Conservation (phyloP, 2,329 filamentous ascomycete genomes). For the Pestalotiopsis sp. region DNA sequence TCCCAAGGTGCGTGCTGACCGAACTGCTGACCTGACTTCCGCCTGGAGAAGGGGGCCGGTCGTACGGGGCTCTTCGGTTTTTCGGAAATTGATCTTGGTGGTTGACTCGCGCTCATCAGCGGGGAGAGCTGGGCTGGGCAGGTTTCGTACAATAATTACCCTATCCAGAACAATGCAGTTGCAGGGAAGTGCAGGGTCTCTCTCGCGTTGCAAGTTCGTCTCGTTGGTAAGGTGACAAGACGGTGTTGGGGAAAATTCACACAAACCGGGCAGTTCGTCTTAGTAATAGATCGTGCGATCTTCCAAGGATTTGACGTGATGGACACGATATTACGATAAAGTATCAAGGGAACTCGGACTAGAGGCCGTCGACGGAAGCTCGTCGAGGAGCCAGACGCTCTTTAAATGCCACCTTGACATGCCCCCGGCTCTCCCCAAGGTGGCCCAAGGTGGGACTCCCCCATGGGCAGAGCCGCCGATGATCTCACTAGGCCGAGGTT, state of each 20-base stretch:
- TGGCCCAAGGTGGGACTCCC: background rate
- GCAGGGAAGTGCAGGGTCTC: background rate
- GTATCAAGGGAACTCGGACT: conserved; percentile 3
- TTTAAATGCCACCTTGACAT: conserved; percentile 10
- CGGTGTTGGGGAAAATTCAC: background rate
- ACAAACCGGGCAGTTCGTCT: background rate
- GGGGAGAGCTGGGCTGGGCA: background rate
- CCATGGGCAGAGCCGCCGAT: conserved; percentile 5
- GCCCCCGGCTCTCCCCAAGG: conserved; percentile 2
- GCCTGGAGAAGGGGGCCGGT: background rate
- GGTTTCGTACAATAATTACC: background rate
- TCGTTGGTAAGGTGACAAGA: background rate
- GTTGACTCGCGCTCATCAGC: background rate
- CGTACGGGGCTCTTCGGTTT: background rate
- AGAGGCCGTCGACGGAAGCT: conserved; percentile 3
- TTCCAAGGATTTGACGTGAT: background rate
- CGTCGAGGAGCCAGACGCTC: background rate
- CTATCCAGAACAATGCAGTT: background rate
- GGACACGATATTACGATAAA: background rate
- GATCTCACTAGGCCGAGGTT: conserved; percentile 14
- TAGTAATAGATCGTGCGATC: conserved; percentile 2
- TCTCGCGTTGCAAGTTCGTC: background rate
- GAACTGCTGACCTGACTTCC: background rate
- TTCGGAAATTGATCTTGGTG: background rate
- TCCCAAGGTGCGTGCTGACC: too few relatives aligned